Evolutionary conservation across 805 yeast species (phyloP).

Genomic region (Cyberlindnera petersonii): DNA sequence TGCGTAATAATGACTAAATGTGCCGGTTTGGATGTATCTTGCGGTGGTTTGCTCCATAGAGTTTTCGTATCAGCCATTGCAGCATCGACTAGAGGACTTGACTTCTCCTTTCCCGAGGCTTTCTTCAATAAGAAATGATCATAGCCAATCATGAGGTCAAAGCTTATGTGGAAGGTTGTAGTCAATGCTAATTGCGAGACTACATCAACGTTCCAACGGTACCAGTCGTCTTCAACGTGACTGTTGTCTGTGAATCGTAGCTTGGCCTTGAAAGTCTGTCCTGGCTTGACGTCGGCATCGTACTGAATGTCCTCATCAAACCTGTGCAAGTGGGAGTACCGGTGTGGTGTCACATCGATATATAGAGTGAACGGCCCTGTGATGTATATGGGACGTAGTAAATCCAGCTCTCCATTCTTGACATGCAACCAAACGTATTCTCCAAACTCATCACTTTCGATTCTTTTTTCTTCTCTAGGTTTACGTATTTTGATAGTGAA

Average conservation of each 20-base stretch:
- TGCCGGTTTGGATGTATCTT: conserved; percentile 47
- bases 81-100: conserved; percentile 19
- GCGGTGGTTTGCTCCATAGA: conserved; percentile 72
- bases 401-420: conserved; percentile 65
- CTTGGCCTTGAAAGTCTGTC: conserved; percentile 58
- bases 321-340: conserved; percentile 50
- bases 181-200: conserved; percentile 76
- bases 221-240: conserved; percentile 27
- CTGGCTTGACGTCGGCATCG: conserved; percentile 62
- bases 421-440: conserved; percentile 46
- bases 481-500: conserved; percentile 9
- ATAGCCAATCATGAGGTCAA: conserved; percentile 56
- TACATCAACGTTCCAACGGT: conserved; percentile 78
- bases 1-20: conserved; percentile 88
- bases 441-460: conserved; percentile 13
- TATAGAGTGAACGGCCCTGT: conserved; percentile 89
- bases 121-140: conserved; percentile 29
- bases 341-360: conserved; percentile 70
- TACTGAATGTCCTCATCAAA: conserved; percentile 41
- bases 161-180: conserved; percentile 62
- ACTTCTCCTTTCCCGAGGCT: background rate
- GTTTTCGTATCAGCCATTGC: conserved; percentile 52
- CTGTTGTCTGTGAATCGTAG: conserved; percentile 48
- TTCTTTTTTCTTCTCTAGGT: background rate
- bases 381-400: conserved; percentile 76